Percentiles rank a stretch among this genome's conserved stretches.
These are phyloP conservation scores for Pythium coloratum DNA, from an alignment of 352 stramenopile species.

Conservation along the genomic window DNA sequence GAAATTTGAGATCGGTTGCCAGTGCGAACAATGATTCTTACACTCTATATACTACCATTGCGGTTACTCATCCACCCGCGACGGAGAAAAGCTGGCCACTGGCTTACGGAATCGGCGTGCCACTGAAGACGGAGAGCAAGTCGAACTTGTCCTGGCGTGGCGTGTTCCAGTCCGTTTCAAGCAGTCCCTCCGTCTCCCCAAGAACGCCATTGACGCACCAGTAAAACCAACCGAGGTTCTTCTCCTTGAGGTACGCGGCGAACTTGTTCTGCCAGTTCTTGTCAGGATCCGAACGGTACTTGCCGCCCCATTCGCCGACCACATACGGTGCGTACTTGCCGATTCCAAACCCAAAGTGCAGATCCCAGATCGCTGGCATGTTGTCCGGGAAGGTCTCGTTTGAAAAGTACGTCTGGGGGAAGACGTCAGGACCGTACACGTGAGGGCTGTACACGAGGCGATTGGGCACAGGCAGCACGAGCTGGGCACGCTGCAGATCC, in stretches of 20 bases:
- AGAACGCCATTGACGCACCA: slow-evolving; percentile 74
- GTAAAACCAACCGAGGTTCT: slow-evolving; percentile 48
- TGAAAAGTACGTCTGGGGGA: slow-evolving; percentile 49
- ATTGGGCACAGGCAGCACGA: slow-evolving; percentile 35
- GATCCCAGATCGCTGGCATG: slow-evolving; percentile 55
- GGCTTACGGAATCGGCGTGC: slow-evolving; percentile 30
- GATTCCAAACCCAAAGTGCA: slow-evolving; percentile 46
- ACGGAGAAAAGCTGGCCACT: too few species aligned
- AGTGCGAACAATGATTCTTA: too few species aligned
- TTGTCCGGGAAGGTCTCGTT: slow-evolving; percentile 38
- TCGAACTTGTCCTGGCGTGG: slow-evolving; percentile 43
- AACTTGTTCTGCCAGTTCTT: slow-evolving; percentile 52
- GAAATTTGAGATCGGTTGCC: too few species aligned
- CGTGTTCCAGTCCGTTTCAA: slow-evolving; percentile 59
- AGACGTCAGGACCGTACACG: slow-evolving; percentile 46
- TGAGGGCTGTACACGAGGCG: slow-evolving; percentile 57
- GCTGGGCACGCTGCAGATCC: slow-evolving; percentile 21
- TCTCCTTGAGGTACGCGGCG: slow-evolving; percentile 34
- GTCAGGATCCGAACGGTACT: slow-evolving; percentile 36
- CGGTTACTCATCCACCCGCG: too few species aligned
- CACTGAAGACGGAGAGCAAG: slow-evolving; percentile 45
- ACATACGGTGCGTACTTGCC: slow-evolving; percentile 34
- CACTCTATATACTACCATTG: too few species aligned
- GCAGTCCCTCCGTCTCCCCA: slow-evolving; percentile 55
- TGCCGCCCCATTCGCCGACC: slow-evolving; percentile 63